Conservation (phyloP, 179 eudicot species). For the Kewa caespitosa region DNA sequence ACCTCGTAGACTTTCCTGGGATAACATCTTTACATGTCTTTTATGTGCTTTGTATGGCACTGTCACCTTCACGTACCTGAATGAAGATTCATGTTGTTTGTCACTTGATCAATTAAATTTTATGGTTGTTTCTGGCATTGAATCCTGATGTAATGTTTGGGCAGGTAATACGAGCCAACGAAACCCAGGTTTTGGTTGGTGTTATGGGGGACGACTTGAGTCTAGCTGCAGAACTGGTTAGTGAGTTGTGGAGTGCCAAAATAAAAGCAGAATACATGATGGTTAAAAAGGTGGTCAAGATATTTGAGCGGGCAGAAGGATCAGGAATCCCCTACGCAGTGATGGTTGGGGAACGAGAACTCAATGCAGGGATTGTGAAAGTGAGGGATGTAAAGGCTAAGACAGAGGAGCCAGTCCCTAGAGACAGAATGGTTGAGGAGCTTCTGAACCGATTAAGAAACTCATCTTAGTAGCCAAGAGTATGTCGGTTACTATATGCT, state of each 20-base stretch:
- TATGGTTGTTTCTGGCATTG: slow-evolving; percentile 4
- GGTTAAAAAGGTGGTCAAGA: slow-evolving; percentile 61
- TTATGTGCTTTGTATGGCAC: no score
- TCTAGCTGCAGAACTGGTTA: slow-evolving; percentile 59
- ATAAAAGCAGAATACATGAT: slow-evolving; percentile 62
- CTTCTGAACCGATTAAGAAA: slow-evolving; percentile 38
- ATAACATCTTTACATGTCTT: no score
- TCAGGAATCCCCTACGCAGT: slow-evolving; percentile 75
- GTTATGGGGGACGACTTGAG: slow-evolving; percentile 61
- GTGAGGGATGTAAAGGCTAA: slow-evolving; percentile 56
- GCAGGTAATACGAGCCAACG: slow-evolving; percentile 71
- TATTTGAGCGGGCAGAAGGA: slow-evolving; percentile 66
- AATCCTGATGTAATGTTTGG: slow-evolving; percentile 10
- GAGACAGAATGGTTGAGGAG: slow-evolving; percentile 53
- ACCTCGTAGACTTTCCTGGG: no score
- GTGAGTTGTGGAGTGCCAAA: slow-evolving; percentile 69
- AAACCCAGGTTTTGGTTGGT: slow-evolving; percentile 81
- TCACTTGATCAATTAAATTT: no score
- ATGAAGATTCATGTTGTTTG: no score
- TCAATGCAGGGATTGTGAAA: slow-evolving; percentile 60
- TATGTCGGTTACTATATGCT: no score
- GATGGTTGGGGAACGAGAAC: slow-evolving; percentile 72
- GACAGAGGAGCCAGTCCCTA: slow-evolving; percentile 48
- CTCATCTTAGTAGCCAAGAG: no score
- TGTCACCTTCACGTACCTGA: no score